These are phyloP conservation scores for Penicillium vulpinum DNA, from an alignment of 2,329 filamentous ascomycete genomes.

Conservation along the genomic window DNA sequence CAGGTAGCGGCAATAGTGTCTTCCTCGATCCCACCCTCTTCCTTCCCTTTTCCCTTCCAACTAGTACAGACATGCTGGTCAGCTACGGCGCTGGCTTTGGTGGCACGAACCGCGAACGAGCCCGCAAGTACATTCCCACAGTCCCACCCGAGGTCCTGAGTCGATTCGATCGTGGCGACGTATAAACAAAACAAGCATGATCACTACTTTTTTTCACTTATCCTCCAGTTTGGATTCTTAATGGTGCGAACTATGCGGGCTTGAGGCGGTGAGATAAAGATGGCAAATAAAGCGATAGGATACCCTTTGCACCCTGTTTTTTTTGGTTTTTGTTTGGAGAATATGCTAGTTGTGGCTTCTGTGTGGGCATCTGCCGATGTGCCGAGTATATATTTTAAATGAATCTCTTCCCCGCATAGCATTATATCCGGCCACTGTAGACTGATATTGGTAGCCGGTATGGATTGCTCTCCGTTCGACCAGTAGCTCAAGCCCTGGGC, in stretches of 20 bases:
- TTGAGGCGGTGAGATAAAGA: background rate
- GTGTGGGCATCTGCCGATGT: background rate
- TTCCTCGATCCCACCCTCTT: constrained; percentile 87
- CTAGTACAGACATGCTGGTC: constrained; percentile 95
- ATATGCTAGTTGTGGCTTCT: constrained; percentile 2
- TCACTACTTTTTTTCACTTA: background rate
- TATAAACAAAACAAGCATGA: constrained; percentile 6
- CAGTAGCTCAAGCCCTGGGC: background rate
- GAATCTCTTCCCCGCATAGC: background rate
- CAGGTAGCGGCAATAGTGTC: constrained; percentile 43
- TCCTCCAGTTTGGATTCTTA: background rate
- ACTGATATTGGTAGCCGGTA: no score
- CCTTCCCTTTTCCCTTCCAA: constrained; percentile 91
- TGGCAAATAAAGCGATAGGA: background rate
- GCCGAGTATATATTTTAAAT: constrained; percentile 12
- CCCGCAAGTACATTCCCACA: constrained; percentile 92
- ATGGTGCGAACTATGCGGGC: background rate
- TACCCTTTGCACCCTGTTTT: background rate
- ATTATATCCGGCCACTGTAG: background rate
- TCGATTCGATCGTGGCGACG: constrained; percentile 67
- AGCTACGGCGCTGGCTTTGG: constrained; percentile 94
- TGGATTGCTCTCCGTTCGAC: background rate
- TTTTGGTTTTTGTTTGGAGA: background rate
- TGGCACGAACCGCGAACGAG: constrained; percentile 84
- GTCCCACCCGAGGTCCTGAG: constrained; percentile 90